Base-by-base conservation (phyloP, 2,329 filamentous ascomycete species). In the Aureobasidium melanogenum region DNA sequence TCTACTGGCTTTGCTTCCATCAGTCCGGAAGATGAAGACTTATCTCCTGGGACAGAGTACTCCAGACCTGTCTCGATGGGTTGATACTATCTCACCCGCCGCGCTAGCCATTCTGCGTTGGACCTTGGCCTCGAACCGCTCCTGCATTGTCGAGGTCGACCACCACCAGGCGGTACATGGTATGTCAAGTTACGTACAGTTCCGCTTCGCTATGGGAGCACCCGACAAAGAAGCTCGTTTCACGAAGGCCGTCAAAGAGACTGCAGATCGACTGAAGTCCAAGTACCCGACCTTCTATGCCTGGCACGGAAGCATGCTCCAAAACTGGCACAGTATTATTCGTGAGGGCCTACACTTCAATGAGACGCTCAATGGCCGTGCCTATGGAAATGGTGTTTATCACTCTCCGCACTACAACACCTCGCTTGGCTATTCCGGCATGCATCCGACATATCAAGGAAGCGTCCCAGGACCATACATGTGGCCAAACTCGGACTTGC, bases 271-370 rank as follows among this genome's bases (percentile, higher is more conserved):
- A 6, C 68, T 78, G 19, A 72, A 73, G 41, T 66, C 78, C 48
- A 65, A 73, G 63, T 77, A 84, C 66, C 88, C 88, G 0, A 93
- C 89, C 0, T 72, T 96, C 1, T 91, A 96, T 68, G 90, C 89
- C 0, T 96, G 88, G 86, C 92, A 97, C 71, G 92, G 91, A 6
- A 95, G 89, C 68, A 71, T 76, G 0, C 65, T 96, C 3, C 66
- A 72, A 3, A 96, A 96, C 68, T 96, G 92, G 92, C 92, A 97
- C 72, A 88, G 87, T 67, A 96, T 97, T 67, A 84, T 96, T 64
- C 84, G 91, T 34, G 84, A 88, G 63, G 91, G 92, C 0, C 77
- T 97, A 6, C 84, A 96, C 70, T 96, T 86, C 74, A 82, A 84
- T 5, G 72, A 82, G 0, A 74, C 76, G 0, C 44, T 71, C 0